Evolutionary conservation across 192 early-diverging fungal species (phyloP).

Genomic region (Borealophlyctis nickersoniae): DNA sequence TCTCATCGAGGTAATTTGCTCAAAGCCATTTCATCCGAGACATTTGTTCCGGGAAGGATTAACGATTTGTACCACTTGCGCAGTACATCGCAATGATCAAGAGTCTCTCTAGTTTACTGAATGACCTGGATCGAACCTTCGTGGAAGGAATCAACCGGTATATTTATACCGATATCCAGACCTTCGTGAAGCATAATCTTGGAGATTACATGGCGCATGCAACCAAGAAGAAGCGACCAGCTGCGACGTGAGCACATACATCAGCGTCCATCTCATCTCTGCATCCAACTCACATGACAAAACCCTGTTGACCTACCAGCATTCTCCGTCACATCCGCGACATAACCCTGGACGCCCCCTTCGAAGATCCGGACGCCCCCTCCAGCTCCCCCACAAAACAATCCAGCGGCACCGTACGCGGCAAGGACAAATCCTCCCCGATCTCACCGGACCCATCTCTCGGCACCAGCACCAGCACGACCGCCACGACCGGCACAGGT

Average conservation of each 20-base stretch:
- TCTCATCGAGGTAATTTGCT: conserved; percentile 38
- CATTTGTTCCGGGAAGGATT: too few relatives aligned
- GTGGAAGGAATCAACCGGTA: conserved; percentile 32
- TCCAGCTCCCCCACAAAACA: too few relatives aligned
- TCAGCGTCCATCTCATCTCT: conserved; percentile 5
- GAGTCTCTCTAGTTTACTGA: conserved; percentile 23
- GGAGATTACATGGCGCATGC: conserved; percentile 31
- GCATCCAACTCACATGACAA: not conserved
- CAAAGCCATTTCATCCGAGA: too few relatives aligned
- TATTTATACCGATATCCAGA: conserved; percentile 34
- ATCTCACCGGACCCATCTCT: not conserved
- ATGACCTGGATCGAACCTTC: conserved; percentile 18
- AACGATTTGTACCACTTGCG: too few relatives aligned
- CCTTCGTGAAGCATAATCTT: conserved; percentile 28
- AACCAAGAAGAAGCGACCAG: conserved; percentile 43
- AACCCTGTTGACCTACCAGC: not conserved
- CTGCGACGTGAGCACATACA: conserved; percentile 15
- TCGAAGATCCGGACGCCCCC: not conserved
- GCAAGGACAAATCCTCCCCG: not conserved
- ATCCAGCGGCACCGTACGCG: not conserved
- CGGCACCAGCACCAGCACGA: not conserved
- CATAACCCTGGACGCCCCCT: conserved; percentile 6
- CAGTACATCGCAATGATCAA: conserved; percentile 52
- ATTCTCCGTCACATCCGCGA: conserved; percentile 1
- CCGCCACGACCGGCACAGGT: too few relatives aligned